phyloP scores from a whole-genome alignment of 176 grass and related monocot species.

The Aegilops bicornis region DNA sequence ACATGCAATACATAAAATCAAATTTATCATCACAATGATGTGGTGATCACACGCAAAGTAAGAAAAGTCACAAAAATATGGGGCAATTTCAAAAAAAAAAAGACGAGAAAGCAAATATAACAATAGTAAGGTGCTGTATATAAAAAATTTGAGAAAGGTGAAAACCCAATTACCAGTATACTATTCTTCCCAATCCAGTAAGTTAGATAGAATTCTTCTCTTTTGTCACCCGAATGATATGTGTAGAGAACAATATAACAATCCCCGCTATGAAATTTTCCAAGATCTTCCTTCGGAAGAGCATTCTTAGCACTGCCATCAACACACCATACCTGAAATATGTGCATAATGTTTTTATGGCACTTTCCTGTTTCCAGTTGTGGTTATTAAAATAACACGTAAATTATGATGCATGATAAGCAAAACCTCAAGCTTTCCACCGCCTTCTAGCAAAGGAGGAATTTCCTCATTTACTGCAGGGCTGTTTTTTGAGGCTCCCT shows the following conservation, averaged over 20 bases:
- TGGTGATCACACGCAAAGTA: neutral
- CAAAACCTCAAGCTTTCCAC: conserved; percentile 86
- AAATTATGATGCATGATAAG: conserved; percentile 19
- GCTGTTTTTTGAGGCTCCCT: conserved; percentile 56
- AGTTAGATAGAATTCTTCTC: conserved; percentile 86
- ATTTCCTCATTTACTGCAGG: conserved; percentile 58
- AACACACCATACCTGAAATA: conserved; percentile 78
- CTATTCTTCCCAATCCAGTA: conserved; percentile 87
- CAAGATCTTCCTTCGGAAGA: conserved; percentile 80
- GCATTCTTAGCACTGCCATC: conserved; percentile 57
- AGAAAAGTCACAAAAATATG: conserved; percentile 2
- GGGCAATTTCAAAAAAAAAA: neutral
- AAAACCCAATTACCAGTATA: conserved; percentile 44
- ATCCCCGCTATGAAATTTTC: conserved; percentile 89
- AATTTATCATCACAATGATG: neutral
- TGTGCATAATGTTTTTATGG: conserved; percentile 18
- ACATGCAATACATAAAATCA: neutral
- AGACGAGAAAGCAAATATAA: neutral
- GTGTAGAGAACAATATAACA: conserved; percentile 93
- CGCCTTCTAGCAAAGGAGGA: conserved; percentile 75
- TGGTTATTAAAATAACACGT: conserved; percentile 15
- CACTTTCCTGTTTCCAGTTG: neutral
- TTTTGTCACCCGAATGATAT: conserved; percentile 87
- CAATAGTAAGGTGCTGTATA: neutral
- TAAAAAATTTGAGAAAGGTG: neutral